Percentiles rank a stretch among this genome's conserved stretches.
Evolutionary conservation across 2,329 filamentous ascomycete species (phyloP).

Genomic region (Diaporthe australafricana): DNA sequence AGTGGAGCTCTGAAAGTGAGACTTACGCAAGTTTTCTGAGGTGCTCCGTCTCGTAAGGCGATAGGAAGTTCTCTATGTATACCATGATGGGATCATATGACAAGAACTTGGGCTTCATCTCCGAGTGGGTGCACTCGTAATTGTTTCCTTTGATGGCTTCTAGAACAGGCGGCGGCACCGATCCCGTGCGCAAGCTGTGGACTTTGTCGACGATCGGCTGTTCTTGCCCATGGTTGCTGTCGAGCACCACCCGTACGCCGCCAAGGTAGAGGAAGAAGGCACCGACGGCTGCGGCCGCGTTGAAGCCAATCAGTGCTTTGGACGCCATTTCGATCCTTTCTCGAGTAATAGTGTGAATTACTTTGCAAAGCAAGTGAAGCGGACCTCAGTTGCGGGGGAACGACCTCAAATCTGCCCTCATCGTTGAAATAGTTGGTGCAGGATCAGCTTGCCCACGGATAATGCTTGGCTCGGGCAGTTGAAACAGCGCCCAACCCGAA

Average conservation of each 20-base stretch:
- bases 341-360: too few species aligned
- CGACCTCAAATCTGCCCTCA: background rate
- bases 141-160: background rate
- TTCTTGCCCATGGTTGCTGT: background rate
- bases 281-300: background rate
- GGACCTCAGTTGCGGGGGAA: too few species aligned
- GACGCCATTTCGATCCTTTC: background rate
- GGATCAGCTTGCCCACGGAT: background rate
- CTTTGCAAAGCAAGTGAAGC: background rate
- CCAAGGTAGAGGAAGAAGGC: conserved; percentile 9
- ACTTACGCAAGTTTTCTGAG: conserved; percentile 22
- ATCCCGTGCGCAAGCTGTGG: background rate
- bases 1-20: background rate
- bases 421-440: background rate
- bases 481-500: conserved; percentile 9
- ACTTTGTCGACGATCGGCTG: background rate
- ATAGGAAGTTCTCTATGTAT: conserved; percentile 26
- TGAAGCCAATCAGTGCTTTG: conserved; percentile 23
- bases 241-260: conserved; percentile 15
- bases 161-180: background rate
- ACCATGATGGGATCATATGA: conserved; percentile 32
- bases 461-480: background rate
- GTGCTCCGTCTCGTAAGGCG: conserved; percentile 20
- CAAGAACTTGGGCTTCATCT: conserved; percentile 25
- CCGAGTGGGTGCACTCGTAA: conserved; percentile 18